These are phyloP conservation scores for Botryosphaeria dothidea DNA, from an alignment of 2,329 filamentous ascomycete genomes.

Conservation along the genomic window DNA sequence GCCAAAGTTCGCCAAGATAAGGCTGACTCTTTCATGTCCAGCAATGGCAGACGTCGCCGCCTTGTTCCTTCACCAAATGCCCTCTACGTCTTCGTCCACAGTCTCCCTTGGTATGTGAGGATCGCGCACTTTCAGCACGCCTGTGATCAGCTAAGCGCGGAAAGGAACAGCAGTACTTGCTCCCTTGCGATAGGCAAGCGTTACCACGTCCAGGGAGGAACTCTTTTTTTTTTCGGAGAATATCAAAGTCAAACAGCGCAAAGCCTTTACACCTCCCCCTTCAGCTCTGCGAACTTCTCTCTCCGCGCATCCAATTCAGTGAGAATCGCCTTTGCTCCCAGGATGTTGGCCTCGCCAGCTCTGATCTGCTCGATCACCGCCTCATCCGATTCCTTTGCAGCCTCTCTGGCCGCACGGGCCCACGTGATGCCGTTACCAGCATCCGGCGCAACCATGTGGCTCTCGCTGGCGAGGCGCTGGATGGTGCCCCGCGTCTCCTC, in stretches of 20 bases:
- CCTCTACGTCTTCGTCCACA: too few species aligned
- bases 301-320: constrained; percentile 10
- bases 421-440: constrained; percentile 16
- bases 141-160: too few species aligned
- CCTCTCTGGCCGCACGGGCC: constrained; percentile 20
- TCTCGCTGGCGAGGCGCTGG: constrained; percentile 38
- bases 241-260: not conserved
- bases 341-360: not conserved
- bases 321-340: constrained; percentile 14
- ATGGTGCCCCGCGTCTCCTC: constrained; percentile 32
- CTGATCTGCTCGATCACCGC: not conserved
- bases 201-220: too few species aligned
- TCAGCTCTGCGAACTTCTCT: not conserved
- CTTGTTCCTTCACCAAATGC: too few species aligned
- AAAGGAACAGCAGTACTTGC: too few species aligned
- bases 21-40: too few species aligned
- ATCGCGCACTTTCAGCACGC: too few species aligned
- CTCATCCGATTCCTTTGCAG: not conserved
- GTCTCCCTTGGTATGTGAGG: too few species aligned
- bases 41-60: too few species aligned
- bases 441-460: constrained; percentile 38
- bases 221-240: too few species aligned
- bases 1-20: too few species aligned
- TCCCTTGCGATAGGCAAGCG: too few species aligned
- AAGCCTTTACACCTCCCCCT: not conserved